Evolutionary conservation across 352 stramenopile species (phyloP).

Genomic region (Labyrinthula sp.): DNA sequence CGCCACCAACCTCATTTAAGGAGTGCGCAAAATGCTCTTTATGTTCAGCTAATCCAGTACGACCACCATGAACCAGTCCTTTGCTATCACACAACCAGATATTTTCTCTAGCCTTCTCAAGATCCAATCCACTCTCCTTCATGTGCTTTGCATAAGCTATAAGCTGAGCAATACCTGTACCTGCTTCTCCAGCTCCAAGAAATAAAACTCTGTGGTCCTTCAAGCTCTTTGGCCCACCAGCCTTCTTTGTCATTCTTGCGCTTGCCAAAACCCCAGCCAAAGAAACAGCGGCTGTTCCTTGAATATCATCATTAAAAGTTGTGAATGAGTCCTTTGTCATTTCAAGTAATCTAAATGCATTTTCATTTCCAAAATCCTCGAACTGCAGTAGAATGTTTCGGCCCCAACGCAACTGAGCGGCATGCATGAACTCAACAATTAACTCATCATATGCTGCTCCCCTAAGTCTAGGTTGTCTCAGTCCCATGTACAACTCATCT

Average conservation of each 20-base stretch:
- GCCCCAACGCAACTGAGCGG: constrained; percentile 58
- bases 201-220: constrained; percentile 80
- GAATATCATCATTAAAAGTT: constrained; percentile 80
- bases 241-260: too few species aligned
- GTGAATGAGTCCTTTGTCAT: constrained; percentile 59
- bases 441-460: constrained; percentile 71
- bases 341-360: constrained; percentile 53
- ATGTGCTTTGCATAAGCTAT: constrained; percentile 71
- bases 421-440: constrained; percentile 85
- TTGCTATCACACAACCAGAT: constrained; percentile 75
- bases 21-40: constrained; percentile 64
- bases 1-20: constrained; percentile 41
- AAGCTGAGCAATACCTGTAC: constrained; percentile 74
- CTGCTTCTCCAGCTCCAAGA: constrained; percentile 71
- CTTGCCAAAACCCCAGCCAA: constrained; percentile 60
- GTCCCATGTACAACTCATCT: constrained; percentile 78
- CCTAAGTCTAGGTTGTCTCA: constrained; percentile 62
- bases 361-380: constrained; percentile 61
- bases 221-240: constrained; percentile 40
- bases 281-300: constrained; percentile 79
- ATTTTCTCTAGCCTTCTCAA: constrained; percentile 61
- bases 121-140: constrained; percentile 44
- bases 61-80: constrained; percentile 51
- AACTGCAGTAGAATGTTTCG: constrained; percentile 52
- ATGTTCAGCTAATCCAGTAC: constrained; percentile 58